Conservation (phyloP, 2,329 filamentous ascomycete species). For the Xylaria sp. region DNA sequence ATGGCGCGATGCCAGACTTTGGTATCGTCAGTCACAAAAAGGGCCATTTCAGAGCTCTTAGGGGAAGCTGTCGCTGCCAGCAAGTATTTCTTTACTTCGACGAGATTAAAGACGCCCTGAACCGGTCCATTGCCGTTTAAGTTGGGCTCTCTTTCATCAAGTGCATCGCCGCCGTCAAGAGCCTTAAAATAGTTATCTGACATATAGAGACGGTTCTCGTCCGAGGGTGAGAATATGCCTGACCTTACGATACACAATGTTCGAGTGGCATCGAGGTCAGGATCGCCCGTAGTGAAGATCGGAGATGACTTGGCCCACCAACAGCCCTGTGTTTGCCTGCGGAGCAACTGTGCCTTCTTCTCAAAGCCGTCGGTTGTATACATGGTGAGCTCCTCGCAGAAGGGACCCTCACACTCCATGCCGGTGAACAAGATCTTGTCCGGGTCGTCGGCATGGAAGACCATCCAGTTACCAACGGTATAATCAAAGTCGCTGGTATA, state of each 20-base stretch:
- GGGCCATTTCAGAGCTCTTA: slow-evolving; percentile 87
- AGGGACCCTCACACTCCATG: slow-evolving; percentile 71
- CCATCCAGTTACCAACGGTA: slow-evolving; percentile 61
- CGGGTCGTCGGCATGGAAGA: slow-evolving; percentile 85
- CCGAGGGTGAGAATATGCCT: slow-evolving; percentile 73
- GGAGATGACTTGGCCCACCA: slow-evolving; percentile 85
- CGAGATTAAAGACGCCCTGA: slow-evolving; percentile 82
- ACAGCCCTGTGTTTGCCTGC: slow-evolving; percentile 77
- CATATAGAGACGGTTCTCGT: slow-evolving; percentile 80
- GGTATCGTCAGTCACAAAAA: slow-evolving; percentile 89
- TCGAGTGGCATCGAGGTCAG: slow-evolving; percentile 73
- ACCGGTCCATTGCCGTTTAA: slow-evolving; percentile 79
- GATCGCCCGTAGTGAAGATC: slow-evolving; percentile 75
- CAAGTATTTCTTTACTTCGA: slow-evolving; percentile 85
- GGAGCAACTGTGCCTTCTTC: slow-evolving; percentile 69
- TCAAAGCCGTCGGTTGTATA: slow-evolving; percentile 92
- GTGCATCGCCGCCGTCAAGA: slow-evolving; percentile 54
- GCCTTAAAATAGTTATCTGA: slow-evolving; percentile 85
- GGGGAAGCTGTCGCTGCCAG: slow-evolving; percentile 83
- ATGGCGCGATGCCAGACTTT: slow-evolving; percentile 89
- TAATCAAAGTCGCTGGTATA: slow-evolving; percentile 64
- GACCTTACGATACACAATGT: slow-evolving; percentile 84
- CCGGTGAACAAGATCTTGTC: slow-evolving; percentile 88
- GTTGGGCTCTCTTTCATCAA: slow-evolving; percentile 77
- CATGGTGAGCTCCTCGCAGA: slow-evolving; percentile 70